Conservation (phyloP, 2,329 filamentous ascomycete species). For the Talaromyces marneffei region DNA sequence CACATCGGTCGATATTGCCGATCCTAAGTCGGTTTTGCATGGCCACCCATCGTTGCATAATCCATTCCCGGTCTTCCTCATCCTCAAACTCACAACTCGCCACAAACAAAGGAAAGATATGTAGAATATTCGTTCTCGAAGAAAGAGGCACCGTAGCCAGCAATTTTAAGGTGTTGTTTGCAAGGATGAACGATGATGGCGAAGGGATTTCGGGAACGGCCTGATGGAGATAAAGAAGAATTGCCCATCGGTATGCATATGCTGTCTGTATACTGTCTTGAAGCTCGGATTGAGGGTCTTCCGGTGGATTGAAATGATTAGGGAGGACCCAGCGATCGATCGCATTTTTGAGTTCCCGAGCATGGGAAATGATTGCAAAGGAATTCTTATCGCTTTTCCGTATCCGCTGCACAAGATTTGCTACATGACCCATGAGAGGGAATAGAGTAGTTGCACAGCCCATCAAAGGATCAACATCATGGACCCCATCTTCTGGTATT, state of each 20-base stretch:
- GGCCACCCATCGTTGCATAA: slow-evolving; percentile 55
- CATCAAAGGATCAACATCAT: slow-evolving; percentile 65
- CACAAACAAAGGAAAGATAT: slow-evolving; percentile 63
- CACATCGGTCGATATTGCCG: slow-evolving; percentile 61
- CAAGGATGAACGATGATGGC: slow-evolving; percentile 51
- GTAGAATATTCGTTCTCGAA: slow-evolving; percentile 60
- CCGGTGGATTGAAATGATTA: slow-evolving; percentile 53
- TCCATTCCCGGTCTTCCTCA: slow-evolving; percentile 58
- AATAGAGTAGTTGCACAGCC: slow-evolving; percentile 63
- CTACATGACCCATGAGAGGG: slow-evolving; percentile 61
- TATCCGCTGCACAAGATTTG: slow-evolving; percentile 60
- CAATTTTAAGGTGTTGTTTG: slow-evolving; percentile 56
- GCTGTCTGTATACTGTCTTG: slow-evolving; percentile 62
- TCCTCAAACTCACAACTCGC: slow-evolving; percentile 60
- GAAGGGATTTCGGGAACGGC: slow-evolving; percentile 64
- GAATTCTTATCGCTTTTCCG: slow-evolving; percentile 51
- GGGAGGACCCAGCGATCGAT: slow-evolving; percentile 59
- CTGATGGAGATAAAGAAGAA: slow-evolving; percentile 60
- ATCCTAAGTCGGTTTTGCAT: slow-evolving; percentile 60
- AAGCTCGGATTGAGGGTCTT: slow-evolving; percentile 58
- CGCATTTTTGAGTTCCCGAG: slow-evolving; percentile 55
- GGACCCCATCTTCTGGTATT: slow-evolving; percentile 40
- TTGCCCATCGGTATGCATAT: slow-evolving; percentile 62
- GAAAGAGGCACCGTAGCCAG: slow-evolving; percentile 59
- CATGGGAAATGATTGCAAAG: slow-evolving; percentile 56